Evolutionary conservation across 331 rosid genomes (phyloP).

Genomic region (Prunus yedoensis): DNA sequence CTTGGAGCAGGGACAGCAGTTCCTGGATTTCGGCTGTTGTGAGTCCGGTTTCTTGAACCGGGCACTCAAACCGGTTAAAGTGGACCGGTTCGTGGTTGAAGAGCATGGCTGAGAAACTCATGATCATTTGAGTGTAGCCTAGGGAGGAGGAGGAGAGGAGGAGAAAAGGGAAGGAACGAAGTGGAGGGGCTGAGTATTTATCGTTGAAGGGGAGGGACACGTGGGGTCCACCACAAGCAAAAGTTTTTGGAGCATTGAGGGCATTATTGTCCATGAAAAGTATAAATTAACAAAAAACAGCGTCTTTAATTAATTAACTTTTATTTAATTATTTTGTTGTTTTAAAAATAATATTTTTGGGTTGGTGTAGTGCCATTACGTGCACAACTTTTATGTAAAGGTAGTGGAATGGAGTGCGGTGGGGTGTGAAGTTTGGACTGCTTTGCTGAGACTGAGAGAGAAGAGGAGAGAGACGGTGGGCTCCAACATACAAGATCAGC

Average conservation of each 20-base stretch:
- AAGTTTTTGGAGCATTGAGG: slow-evolving; percentile 37
- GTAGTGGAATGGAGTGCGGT: slow-evolving; percentile 26
- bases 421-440: slow-evolving; percentile 14
- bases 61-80: slow-evolving; percentile 8
- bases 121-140: slow-evolving; percentile 24
- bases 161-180: slow-evolving; percentile 77
- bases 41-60: slow-evolving; percentile 42
- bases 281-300: not conserved
- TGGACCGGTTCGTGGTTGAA: slow-evolving; percentile 32
- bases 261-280: slow-evolving; percentile 27
- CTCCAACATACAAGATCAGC: slow-evolving; percentile 37
- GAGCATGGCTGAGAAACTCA: slow-evolving; percentile 30
- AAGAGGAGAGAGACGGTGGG: slow-evolving; percentile 1
- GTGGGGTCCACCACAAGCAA: slow-evolving; percentile 38
- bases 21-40: slow-evolving; percentile 44
- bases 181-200: slow-evolving; percentile 43
- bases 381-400: slow-evolving; percentile 42
- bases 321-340: too few species aligned
- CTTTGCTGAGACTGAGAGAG: not conserved
- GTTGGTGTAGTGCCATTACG: slow-evolving; percentile 26
- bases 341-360: not conserved
- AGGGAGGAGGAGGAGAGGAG: slow-evolving; percentile 43
- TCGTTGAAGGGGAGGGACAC: slow-evolving; percentile 8
- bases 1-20: slow-evolving; percentile 44
- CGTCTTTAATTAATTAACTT: too few species aligned